Conservation (phyloP, 495 filamentous ascomycete species). For the Podospora tetraspora region DNA sequence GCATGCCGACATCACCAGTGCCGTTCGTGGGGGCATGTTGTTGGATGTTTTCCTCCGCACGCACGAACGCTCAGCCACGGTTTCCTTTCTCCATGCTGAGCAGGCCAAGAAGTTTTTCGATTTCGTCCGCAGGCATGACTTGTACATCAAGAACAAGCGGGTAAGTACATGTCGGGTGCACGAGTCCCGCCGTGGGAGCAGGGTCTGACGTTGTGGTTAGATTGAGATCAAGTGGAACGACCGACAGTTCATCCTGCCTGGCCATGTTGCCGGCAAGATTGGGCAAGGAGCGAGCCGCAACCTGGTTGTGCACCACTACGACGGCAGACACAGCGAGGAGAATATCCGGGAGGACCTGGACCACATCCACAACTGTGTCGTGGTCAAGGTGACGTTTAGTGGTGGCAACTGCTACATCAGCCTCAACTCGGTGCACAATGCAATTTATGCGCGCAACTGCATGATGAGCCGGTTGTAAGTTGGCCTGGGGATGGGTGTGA, state of each 20-base stretch:
- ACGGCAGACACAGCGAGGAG: conserved; percentile 55
- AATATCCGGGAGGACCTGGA: conserved; percentile 68
- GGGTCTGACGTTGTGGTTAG: conserved; percentile 34
- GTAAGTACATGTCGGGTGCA: conserved; percentile 41
- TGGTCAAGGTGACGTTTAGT: conserved; percentile 60
- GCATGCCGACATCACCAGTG: conserved; percentile 60
- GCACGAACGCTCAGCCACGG: conserved; percentile 56
- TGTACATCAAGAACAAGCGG: conserved; percentile 64
- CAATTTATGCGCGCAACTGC: conserved; percentile 68
- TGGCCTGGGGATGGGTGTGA: not conserved
- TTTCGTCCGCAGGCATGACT: conserved; percentile 57
- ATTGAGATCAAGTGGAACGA: conserved; percentile 67
- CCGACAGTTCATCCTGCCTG: conserved; percentile 64
- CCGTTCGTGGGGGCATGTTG: conserved; percentile 63
- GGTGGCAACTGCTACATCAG: conserved; percentile 57
- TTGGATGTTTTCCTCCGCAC: conserved; percentile 62
- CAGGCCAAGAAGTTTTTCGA: conserved; percentile 60
- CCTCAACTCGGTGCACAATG: conserved; percentile 73
- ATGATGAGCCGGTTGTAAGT: conserved; percentile 64
- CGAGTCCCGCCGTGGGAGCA: not conserved
- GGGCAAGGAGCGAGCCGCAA: conserved; percentile 72
- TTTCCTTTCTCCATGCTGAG: conserved; percentile 65
- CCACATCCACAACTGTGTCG: conserved; percentile 73
- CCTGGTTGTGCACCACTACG: conserved; percentile 57
- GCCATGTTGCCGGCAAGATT: conserved; percentile 62